Evolutionary conservation across 345 rosid species (phyloP).

Genomic region (Trapa incisa): DNA sequence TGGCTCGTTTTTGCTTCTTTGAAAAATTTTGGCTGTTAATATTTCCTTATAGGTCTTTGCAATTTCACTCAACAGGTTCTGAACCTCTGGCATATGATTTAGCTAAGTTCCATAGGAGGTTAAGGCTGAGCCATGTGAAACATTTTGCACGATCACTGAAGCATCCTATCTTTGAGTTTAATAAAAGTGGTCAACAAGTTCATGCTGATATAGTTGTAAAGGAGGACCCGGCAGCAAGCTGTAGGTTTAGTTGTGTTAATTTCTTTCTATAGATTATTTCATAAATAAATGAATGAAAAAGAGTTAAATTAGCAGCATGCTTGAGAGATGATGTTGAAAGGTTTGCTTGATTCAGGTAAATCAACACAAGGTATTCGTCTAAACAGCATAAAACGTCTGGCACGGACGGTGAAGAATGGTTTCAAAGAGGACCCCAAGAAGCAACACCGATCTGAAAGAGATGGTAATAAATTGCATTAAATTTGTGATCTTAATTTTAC

Average conservation of each 20-base stretch:
- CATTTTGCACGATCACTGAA: slow-evolving; percentile 60
- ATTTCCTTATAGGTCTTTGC: background rate
- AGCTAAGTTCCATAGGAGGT: slow-evolving; percentile 34
- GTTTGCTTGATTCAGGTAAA: slow-evolving; percentile 32
- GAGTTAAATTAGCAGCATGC: background rate
- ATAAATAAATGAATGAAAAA: background rate
- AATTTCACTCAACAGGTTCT: slow-evolving; percentile 30
- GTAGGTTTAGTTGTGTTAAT: slow-evolving; percentile 29
- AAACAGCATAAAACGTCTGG: slow-evolving; percentile 57
- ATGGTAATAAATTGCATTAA: slow-evolving; percentile 24
- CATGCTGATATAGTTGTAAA: slow-evolving; percentile 18
- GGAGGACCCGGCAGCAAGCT: slow-evolving; percentile 21
- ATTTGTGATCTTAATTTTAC: background rate
- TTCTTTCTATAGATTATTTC: background rate
- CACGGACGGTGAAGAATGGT: slow-evolving; percentile 32
- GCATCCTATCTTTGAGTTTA: slow-evolving; percentile 18
- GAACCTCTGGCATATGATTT: slow-evolving; percentile 39
- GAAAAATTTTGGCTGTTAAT: background rate
- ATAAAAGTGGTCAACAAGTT: slow-evolving; percentile 14
- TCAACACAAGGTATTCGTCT: slow-evolving; percentile 47
- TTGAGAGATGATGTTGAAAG: background rate
- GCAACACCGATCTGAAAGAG: slow-evolving; percentile 16
- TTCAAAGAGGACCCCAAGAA: slow-evolving; percentile 17
- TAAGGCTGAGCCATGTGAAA: slow-evolving; percentile 59
- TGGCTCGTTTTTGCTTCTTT: background rate